Evolutionary conservation across 2,329 filamentous ascomycete genomes (phyloP), one percentile per base, ranked within the genome.

Genomic region (Fusarium sp.): DNA sequence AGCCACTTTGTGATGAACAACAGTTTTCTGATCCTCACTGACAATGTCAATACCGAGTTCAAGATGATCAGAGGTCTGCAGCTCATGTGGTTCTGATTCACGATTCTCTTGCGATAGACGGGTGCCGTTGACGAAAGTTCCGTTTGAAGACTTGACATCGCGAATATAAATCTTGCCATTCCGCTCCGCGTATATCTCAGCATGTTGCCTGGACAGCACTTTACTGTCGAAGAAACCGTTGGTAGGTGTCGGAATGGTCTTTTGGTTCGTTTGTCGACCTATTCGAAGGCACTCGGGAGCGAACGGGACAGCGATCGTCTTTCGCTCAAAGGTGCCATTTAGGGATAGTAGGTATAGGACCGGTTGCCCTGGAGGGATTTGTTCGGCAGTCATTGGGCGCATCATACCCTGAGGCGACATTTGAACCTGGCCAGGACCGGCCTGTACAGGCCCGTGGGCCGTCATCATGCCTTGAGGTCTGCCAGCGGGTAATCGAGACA

Each of bases 161-260:
- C 94, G 89, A 72, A 99, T 98, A 88, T 91, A 98, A 43, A 99
- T 92, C 78, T 97, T 97, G 54, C 94, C 94, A 67, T 92, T 90
- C 55, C 84, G 80, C 67, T 89, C 87, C n/a, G 96, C 94, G 89
- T 94, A 98, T 38, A 99, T 92, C 79, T 99, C 96, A 36, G 96
- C 96, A 79, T 99, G 96, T 78, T 98, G 94, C 74, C 96, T 88
- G 39, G 96, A 98, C 24, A 99, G 87, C 26, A 99, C 96, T 80
- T 99, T 99, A 52, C 95, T 98, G 79, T 99, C 96, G 76, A 99
- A 99, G 80, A 92, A 99, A 36, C 96, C 96, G 80, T 99, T 99
- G 64, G 91, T 83, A 1, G 94, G 90, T 1, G 94, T 97, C 0
- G 96, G 96, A 14, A 97, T 88, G 0, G 96, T 98, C 81, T 97